Conservation (phyloP, 352 stramenopile genomes). For the Phytophthora podocarpi region DNA sequence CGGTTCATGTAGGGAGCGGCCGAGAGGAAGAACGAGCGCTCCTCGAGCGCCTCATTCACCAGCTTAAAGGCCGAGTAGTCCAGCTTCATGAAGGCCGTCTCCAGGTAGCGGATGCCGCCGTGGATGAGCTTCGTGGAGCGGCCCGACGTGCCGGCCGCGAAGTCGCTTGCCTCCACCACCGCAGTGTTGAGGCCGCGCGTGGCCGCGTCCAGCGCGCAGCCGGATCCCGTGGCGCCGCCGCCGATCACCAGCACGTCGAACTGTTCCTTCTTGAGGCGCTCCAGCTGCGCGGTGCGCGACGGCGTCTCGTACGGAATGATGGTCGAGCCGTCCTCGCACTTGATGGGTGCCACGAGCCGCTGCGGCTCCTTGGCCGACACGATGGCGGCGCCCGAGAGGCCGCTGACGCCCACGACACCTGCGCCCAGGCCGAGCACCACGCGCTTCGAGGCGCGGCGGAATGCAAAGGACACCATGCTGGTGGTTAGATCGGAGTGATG, state of each 20-base stretch:
- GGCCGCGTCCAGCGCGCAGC: constrained; percentile 89
- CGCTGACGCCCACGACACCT: constrained; percentile 48
- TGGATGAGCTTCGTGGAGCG: constrained; percentile 97
- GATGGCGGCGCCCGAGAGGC: constrained; percentile 63
- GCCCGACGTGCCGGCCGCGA: constrained; percentile 91
- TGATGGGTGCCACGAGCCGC: constrained; percentile 76
- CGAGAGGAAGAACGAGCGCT: constrained; percentile 92
- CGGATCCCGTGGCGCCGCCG: constrained; percentile 92
- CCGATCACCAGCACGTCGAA: constrained; percentile 96
- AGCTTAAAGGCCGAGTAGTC: constrained; percentile 91
- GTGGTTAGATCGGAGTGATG: background rate
- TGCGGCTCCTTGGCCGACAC: constrained; percentile 75
- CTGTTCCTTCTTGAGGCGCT: constrained; percentile 86
- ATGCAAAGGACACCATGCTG: constrained; percentile 67
- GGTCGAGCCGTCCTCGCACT: constrained; percentile 82
- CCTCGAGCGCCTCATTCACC: constrained; percentile 93
- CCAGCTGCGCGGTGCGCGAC: constrained; percentile 67
- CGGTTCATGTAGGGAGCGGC: constrained; percentile 95
- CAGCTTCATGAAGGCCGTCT: constrained; percentile 94
- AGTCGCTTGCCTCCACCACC: constrained; percentile 93
- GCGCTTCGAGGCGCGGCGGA: constrained; percentile 59
- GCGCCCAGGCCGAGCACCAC: constrained; percentile 58
- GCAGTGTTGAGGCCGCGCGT: constrained; percentile 93
- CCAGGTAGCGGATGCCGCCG: constrained; percentile 94
- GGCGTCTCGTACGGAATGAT: constrained; percentile 88